A percentile compares a stretch with the other conserved stretches of the same genome.
phyloP scores from a whole-genome alignment of 305 asterid species.

The Fraxinus dipetala region DNA sequence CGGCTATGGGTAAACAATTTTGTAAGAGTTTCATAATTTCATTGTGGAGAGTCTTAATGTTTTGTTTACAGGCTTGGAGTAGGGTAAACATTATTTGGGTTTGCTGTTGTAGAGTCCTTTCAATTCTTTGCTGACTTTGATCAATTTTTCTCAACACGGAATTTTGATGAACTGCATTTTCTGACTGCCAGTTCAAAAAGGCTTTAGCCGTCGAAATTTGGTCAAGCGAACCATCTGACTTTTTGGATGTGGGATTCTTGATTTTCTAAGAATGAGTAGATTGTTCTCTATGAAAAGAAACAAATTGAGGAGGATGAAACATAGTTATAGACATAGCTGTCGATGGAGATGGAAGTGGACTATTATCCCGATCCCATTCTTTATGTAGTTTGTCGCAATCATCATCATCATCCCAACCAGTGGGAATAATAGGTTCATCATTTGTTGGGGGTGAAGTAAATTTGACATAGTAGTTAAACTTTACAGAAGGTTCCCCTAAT shows the following conservation, averaged over 20 bases:
- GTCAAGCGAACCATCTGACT: neutral
- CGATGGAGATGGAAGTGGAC: neutral
- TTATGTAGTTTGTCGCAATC: neutral
- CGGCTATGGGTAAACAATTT: too few relatives aligned
- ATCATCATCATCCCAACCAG: neutral
- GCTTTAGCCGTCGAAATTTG: too few relatives aligned
- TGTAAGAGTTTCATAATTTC: too few relatives aligned
- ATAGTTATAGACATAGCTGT: neutral
- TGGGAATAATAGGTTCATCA: neutral
- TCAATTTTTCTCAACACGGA: too few relatives aligned
- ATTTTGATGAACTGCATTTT: neutral
- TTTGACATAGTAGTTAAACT: neutral
- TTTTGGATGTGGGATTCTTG: too few relatives aligned
- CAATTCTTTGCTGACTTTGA: neutral
- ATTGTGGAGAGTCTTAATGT: neutral
- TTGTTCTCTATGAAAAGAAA: neutral
- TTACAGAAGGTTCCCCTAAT: neutral
- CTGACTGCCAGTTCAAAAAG: neutral
- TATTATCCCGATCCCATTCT: neutral
- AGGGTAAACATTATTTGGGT: too few relatives aligned
- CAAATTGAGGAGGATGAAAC: neutral
- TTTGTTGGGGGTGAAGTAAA: neutral
- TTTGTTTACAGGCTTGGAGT: neutral
- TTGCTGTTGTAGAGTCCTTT: neutral
- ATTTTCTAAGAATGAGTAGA: neutral